Percentiles rank a stretch among this genome's conserved stretches.
These are phyloP conservation scores for Colletotrichum tanaceti DNA, from an alignment of 2,329 filamentous ascomycete genomes.

Conservation along the genomic window DNA sequence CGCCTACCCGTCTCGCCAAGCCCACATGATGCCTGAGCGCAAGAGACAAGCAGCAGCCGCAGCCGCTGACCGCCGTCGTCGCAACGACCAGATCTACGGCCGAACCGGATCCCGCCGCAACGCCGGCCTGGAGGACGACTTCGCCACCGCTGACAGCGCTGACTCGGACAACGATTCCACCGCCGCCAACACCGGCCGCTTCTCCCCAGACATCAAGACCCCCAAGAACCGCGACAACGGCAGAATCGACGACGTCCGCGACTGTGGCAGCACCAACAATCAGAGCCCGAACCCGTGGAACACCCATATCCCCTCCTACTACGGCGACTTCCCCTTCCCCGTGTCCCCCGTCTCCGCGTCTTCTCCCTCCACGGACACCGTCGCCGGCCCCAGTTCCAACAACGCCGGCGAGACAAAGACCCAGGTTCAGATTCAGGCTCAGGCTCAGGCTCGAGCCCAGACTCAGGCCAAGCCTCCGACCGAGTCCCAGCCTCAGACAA, in stretches of 20 bases:
- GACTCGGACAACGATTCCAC: not conserved
- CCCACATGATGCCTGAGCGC: not conserved
- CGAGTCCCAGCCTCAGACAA: too few relatives aligned
- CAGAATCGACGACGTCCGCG: not conserved
- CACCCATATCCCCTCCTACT: constrained; percentile 28
- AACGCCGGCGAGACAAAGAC: not conserved
- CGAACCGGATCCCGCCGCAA: constrained; percentile 19
- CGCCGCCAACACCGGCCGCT: not conserved
- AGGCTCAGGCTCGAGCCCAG: too few relatives aligned
- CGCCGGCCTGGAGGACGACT: constrained; percentile 1
- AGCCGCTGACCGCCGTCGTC: not conserved
- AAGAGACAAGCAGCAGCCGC: not conserved
- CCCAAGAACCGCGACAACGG: too few relatives aligned
- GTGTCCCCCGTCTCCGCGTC: not conserved
- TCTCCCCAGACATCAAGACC: not conserved
- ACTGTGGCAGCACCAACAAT: not conserved
- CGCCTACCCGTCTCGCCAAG: constrained; percentile 4
- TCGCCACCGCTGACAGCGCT: not conserved
- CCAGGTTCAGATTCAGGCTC: not conserved
- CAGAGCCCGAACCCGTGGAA: constrained; percentile 13
- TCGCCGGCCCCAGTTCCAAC: not conserved
- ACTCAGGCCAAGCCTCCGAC: too few relatives aligned
- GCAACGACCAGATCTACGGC: constrained; percentile 24
- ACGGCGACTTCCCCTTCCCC: constrained; percentile 10
- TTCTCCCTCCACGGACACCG: not conserved